phyloP scores from a whole-genome alignment of 331 rosid species.

The Pyrus hybrid region DNA sequence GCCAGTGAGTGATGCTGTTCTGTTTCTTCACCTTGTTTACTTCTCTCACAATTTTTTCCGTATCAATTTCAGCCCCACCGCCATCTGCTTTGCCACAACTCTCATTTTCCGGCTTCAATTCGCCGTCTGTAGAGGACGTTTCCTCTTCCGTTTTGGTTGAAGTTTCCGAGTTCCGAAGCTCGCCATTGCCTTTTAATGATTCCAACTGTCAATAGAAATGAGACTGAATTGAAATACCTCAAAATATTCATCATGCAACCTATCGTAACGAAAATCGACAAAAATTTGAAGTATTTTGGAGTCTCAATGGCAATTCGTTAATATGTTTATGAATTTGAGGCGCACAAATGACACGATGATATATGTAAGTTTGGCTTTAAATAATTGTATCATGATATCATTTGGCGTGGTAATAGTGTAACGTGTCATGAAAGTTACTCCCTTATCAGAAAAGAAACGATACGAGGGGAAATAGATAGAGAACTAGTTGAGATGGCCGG shows the following conservation, averaged over 20 bases:
- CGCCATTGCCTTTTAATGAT: constrained; percentile 26
- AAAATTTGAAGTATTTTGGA: too few relatives aligned
- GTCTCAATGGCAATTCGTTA: too few relatives aligned
- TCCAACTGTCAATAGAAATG: constrained; percentile 33
- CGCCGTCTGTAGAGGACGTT: background rate
- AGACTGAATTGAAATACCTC: too few relatives aligned
- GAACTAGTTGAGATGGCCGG: background rate
- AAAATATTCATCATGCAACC: too few relatives aligned
- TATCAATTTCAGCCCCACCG: constrained; percentile 8
- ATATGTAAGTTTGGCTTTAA: too few relatives aligned
- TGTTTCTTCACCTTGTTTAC: constrained; percentile 57
- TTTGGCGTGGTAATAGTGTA: too few relatives aligned
- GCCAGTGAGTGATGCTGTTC: constrained; percentile 69
- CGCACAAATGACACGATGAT: too few relatives aligned
- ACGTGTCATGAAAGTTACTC: background rate
- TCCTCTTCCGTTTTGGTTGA: constrained; percentile 8
- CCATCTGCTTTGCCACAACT: background rate
- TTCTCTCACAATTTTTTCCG: constrained; percentile 50
- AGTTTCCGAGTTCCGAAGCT: constrained; percentile 9
- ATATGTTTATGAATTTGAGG: too few relatives aligned
- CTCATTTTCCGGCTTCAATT: constrained; percentile 10
- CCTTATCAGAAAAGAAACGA: background rate
- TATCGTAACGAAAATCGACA: too few relatives aligned
- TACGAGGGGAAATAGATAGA: background rate
- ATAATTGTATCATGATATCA: too few relatives aligned